Conservation (phyloP, 192 early-diverging fungal genomes). For the Spizellomyces sp. region DNA sequence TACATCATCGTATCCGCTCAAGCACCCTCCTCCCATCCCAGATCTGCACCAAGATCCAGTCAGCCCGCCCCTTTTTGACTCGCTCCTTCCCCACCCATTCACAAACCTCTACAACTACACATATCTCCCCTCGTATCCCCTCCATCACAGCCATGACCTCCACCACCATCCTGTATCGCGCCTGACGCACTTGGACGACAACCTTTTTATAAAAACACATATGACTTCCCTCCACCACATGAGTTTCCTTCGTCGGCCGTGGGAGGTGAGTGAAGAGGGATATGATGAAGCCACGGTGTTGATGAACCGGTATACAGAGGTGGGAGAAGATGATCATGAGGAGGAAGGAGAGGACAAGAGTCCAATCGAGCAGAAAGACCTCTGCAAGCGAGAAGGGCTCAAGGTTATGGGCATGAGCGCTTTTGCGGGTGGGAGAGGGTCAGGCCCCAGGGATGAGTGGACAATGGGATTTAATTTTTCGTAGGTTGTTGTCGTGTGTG, state of each 20-base stretch:
- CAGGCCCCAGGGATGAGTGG: no score
- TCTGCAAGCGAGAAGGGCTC: no score
- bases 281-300: slow-evolving; percentile 25
- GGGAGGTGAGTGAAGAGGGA: slow-evolving; percentile 1
- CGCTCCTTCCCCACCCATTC: not conserved
- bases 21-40: not conserved
- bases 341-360: not conserved
- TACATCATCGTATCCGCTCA: no score
- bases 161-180: no score
- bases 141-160: not conserved
- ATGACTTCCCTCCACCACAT: no score
- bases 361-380: not conserved
- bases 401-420: no score
- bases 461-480: no score
- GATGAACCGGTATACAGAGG: slow-evolving; percentile 34
- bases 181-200: no score
- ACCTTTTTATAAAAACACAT: no score
- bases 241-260: no score
- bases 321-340: slow-evolving; percentile 24
- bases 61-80: not conserved
- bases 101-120: not conserved
- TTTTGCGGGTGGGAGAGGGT: no score
- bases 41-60: not conserved
- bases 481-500: no score
- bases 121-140: not conserved